Conservation (phyloP, 208 protist species). For the Crithidia acanthocephali region DNA sequence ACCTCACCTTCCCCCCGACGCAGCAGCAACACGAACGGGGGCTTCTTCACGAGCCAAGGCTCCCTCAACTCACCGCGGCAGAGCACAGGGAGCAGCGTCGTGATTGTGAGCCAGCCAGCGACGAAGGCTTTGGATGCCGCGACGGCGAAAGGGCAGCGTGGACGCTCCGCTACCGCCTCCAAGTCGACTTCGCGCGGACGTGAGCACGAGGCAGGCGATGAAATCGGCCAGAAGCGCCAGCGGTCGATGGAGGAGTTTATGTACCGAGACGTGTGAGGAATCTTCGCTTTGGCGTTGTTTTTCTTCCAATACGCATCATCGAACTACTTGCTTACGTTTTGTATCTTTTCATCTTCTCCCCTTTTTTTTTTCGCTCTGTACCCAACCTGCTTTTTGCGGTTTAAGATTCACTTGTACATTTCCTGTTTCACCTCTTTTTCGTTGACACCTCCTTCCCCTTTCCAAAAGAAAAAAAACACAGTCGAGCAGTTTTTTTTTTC, state of each 20-base stretch:
- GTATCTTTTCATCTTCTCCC: no score
- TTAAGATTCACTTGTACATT: no score
- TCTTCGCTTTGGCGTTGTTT: not conserved
- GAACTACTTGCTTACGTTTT: no score
- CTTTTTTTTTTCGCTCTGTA: no score
- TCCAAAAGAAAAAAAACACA: no score
- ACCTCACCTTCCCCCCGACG: slow-evolving; percentile 25
- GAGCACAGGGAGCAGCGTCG: slow-evolving; percentile 40
- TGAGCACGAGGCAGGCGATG: not conserved
- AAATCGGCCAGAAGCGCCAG: slow-evolving; percentile 28
- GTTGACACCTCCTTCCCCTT: no score
- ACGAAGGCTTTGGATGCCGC: not conserved
- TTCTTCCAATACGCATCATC: not conserved
- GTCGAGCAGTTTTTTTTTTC: no score
- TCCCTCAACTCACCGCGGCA: slow-evolving; percentile 23
- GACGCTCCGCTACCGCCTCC: not conserved
- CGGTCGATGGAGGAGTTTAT: slow-evolving; percentile 49
- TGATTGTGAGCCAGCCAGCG: slow-evolving; percentile 29
- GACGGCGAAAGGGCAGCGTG: not conserved
- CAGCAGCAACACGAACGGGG: not conserved
- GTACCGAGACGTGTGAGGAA: slow-evolving; percentile 6
- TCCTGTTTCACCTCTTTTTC: no score
- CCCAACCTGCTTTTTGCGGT: no score
- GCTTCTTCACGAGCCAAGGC: not conserved
- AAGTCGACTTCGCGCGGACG: not conserved